These are phyloP conservation scores for Bolboschoenus planiculmis DNA, from an alignment of 176 grass and related monocot genomes.

Conservation along the genomic window DNA sequence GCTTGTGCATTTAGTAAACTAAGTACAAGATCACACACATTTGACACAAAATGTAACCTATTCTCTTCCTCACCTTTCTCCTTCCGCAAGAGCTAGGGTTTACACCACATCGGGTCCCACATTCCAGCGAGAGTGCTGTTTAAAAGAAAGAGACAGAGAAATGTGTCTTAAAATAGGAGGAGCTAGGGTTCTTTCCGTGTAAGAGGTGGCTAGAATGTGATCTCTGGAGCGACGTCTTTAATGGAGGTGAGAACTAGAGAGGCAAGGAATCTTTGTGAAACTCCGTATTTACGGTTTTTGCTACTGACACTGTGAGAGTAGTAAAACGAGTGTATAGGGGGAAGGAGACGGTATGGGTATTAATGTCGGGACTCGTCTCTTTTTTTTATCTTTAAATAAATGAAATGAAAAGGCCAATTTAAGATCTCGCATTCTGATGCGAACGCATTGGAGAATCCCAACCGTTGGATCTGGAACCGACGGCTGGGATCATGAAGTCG, in stretches of 20 bases:
- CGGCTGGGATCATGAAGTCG: too few relatives aligned
- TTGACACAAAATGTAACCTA: not conserved
- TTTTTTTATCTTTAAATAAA: not conserved
- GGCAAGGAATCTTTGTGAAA: conserved; percentile 26
- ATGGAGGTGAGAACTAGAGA: conserved; percentile 31
- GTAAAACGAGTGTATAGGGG: not conserved
- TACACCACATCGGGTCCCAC: not conserved
- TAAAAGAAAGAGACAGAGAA: not conserved
- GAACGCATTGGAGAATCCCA: too few relatives aligned
- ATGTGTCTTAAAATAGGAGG: not conserved
- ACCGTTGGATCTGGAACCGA: too few relatives aligned
- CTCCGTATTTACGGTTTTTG: conserved; percentile 28
- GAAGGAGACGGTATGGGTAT: conserved; percentile 16
- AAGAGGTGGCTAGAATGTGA: conserved; percentile 33
- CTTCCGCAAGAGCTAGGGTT: conserved; percentile 4
- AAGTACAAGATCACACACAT: conserved; percentile 12
- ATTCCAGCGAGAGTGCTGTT: not conserved
- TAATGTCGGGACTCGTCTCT: conserved; percentile 1
- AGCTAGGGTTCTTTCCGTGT: conserved; percentile 28
- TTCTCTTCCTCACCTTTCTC: not conserved
- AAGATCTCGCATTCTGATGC: too few relatives aligned
- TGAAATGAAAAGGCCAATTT: not conserved
- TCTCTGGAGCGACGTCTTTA: conserved; percentile 43
- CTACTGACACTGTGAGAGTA: conserved; percentile 14
- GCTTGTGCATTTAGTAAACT: not conserved